Percentiles rank a stretch among this genome's conserved stretches.
phyloP scores from a whole-genome alignment of 495 filamentous ascomycete species.

The Penicillium angulare region DNA sequence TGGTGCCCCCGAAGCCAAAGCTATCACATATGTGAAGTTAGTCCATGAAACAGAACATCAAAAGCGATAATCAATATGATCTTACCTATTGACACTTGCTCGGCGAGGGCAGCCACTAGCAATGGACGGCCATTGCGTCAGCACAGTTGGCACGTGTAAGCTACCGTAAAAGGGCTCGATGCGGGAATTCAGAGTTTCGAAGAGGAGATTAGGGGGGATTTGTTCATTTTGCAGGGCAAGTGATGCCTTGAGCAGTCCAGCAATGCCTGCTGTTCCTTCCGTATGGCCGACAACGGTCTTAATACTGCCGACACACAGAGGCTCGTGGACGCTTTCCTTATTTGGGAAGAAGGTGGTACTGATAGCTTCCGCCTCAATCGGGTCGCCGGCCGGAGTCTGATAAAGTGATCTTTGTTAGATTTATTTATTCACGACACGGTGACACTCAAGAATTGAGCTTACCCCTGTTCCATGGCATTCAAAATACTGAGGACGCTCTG shows the following conservation, averaged over 20 bases:
- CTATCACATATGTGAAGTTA: too few relatives aligned
- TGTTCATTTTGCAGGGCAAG: constrained; percentile 42
- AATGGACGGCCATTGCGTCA: background rate
- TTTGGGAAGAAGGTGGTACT: constrained; percentile 21
- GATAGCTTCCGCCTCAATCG: constrained; percentile 48
- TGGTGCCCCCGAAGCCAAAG: constrained; percentile 42
- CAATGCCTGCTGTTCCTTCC: constrained; percentile 54
- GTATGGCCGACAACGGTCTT: constrained; percentile 26
- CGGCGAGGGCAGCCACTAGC: constrained; percentile 19
- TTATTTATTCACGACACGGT: constrained; percentile 14
- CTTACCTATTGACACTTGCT: constrained; percentile 33
- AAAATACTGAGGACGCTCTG: constrained; percentile 9
- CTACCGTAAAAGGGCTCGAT: constrained; percentile 37
- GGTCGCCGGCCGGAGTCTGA: constrained; percentile 51
- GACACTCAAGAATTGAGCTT: too few relatives aligned
- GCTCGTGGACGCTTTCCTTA: constrained; percentile 29
- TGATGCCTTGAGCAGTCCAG: constrained; percentile 54
- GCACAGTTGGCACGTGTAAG: constrained; percentile 42
- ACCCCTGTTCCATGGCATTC: constrained; percentile 53
- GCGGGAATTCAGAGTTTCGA: constrained; percentile 44
- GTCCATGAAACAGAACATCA: too few relatives aligned
- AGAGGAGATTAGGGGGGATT: constrained; percentile 54
- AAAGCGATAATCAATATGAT: too few relatives aligned
- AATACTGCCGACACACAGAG: background rate
- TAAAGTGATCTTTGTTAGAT: too few relatives aligned